phyloP scores from a whole-genome alignment of 306 rosid genomes.

The Senna tora region DNA sequence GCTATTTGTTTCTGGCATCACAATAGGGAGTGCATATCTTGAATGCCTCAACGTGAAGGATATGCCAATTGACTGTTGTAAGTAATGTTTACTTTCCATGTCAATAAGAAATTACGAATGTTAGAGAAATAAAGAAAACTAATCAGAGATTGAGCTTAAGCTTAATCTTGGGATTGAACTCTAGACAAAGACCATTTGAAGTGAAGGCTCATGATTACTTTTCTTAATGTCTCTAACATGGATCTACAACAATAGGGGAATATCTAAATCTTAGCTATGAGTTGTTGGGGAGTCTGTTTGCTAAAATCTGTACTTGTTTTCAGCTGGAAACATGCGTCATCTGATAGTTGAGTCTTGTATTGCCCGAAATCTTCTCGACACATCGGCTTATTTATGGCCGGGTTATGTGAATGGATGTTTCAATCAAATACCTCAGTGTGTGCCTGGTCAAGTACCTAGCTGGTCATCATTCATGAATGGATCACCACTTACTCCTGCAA shows the following conservation, averaged over 20 bases:
- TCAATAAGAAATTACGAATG: constrained; percentile 24
- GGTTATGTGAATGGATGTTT: constrained; percentile 63
- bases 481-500: constrained; percentile 49
- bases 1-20: constrained; percentile 78
- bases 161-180: background rate
- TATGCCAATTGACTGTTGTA: constrained; percentile 76
- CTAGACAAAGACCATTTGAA: background rate
- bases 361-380: constrained; percentile 68
- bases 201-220: background rate
- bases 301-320: constrained; percentile 13
- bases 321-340: constrained; percentile 77
- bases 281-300: background rate
- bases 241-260: constrained; percentile 3
- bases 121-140: background rate
- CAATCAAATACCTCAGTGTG: constrained; percentile 59
- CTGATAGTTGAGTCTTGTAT: constrained; percentile 84
- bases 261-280: constrained; percentile 13
- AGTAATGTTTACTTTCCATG: constrained; percentile 45
- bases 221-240: background rate
- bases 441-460: constrained; percentile 58
- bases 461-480: constrained; percentile 72
- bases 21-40: constrained; percentile 68
- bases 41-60: constrained; percentile 74
- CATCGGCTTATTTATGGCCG: constrained; percentile 79
- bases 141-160: background rate